Evolutionary conservation across 768 basidiomycete species (phyloP), one percentile per base, ranked within the genome.

Genomic region (Hemileccinum rubropunctum): DNA sequence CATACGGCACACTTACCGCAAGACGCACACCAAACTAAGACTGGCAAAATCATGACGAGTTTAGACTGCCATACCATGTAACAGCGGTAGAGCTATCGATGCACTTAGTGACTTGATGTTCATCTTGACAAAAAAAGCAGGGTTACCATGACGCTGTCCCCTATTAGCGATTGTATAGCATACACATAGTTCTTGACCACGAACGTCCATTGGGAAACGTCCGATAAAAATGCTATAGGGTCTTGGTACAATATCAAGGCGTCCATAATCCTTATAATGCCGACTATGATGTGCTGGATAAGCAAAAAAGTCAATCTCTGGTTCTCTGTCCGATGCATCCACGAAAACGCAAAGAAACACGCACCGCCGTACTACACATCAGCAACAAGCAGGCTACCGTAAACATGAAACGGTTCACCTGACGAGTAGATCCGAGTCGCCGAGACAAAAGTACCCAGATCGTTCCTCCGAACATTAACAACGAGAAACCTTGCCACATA

Each of bases 391-490:
- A 54, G 0, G 65, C 28, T 4, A 30, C 28, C 28, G 28, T 30
- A 30, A 30, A 2, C 56, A 6, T 20, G 12, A 11, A 18, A 12
- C 20, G 37, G 18, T 21, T 38, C 10, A 30, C 28, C 9, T 20
- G 21, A 6, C 8, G 45, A 56, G 11, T 46, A 46, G 17, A 39
- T 13, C n/a, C n/a, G n/a, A n/a, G n/a, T n/a, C 20, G 12, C 20
- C 18, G 37, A 38, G 37, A 33, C 4, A 58, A 27, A 4, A 65
- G 48, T 1, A 56, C 54, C 54, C 60, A 65, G 7, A 64, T 21
- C 1, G 65, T 65, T 7, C 54, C 58, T 2, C 61, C 57, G 53
- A 61, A 68, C 67, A 68, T 67, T 10, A 67, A 45, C 4, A 65
- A 8, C 2, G 65, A 68, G 52, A 67, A 67, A 1, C 67, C 67